phyloP scores from a whole-genome alignment of 306 rosid genomes.

The Inga laurina region DNA sequence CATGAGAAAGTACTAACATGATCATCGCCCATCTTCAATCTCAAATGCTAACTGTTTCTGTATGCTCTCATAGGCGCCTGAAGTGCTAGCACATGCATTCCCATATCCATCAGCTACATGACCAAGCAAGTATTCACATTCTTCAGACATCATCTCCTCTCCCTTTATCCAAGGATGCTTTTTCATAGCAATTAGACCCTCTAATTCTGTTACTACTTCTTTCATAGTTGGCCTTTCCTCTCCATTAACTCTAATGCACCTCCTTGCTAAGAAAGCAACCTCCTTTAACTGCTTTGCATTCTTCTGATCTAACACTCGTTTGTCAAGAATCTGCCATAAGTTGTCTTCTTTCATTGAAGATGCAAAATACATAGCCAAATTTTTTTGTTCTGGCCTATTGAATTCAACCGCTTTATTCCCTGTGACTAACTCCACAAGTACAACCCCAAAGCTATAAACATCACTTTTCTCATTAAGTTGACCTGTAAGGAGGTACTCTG shows the following conservation, averaged over 20 bases:
- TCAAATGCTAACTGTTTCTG: too few species aligned
- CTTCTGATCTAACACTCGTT: neutral
- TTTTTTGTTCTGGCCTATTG: neutral
- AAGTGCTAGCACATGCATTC: too few species aligned
- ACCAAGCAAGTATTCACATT: neutral
- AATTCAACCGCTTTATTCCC: neutral
- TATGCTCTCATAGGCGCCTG: too few species aligned
- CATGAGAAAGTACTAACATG: neutral
- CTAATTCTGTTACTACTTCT: constrained; percentile 44
- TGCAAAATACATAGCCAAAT: constrained; percentile 18
- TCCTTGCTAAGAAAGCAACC: constrained; percentile 33
- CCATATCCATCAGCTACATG: too few species aligned
- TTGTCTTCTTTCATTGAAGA: neutral
- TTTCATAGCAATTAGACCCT: constrained; percentile 26
- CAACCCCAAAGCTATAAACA: too few species aligned
- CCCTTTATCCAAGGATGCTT: neutral
- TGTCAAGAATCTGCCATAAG: neutral
- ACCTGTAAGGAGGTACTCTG: neutral
- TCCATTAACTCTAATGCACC: constrained; percentile 35
- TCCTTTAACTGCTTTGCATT: constrained; percentile 31
- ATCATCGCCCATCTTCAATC: neutral
- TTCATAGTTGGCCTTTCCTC: constrained; percentile 47
- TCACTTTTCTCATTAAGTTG: neutral
- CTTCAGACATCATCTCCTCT: neutral
- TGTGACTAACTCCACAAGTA: neutral